A percentile compares a stretch with the other conserved stretches of the same genome.
Conservation (phyloP, 345 rosid species). For the Toxicodendron radicans region DNA sequence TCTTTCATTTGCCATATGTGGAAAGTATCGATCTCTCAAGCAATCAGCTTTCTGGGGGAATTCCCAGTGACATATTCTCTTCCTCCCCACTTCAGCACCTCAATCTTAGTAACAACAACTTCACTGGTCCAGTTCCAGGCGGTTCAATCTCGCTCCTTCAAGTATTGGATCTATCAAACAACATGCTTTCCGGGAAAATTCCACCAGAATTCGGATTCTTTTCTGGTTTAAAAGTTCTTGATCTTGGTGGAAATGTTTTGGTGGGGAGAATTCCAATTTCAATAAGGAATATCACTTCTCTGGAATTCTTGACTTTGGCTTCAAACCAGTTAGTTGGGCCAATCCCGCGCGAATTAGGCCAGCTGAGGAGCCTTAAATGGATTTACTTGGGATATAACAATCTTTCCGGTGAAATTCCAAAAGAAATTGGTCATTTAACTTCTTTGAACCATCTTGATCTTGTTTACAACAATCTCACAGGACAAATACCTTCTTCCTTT, state of each 20-base stretch:
- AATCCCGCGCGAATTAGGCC: conserved; percentile 53
- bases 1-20: conserved; percentile 55
- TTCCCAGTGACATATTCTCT: conserved; percentile 51
- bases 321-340: conserved; percentile 72
- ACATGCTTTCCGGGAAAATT: conserved; percentile 68
- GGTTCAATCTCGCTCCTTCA: conserved; percentile 43
- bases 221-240: conserved; percentile 53
- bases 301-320: conserved; percentile 70
- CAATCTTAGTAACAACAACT: conserved; percentile 84
- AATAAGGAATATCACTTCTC: conserved; percentile 44
- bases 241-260: conserved; percentile 82
- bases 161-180: conserved; percentile 76
- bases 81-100: conserved; percentile 57
- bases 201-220: conserved; percentile 52
- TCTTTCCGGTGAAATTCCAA: conserved; percentile 73
- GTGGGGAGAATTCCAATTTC: conserved; percentile 57
- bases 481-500: conserved; percentile 61
- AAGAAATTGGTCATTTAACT: conserved; percentile 53
- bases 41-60: conserved; percentile 60
- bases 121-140: conserved; percentile 60
- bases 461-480: conserved; percentile 84
- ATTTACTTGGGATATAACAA: conserved; percentile 89
- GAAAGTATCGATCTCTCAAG: conserved; percentile 59
- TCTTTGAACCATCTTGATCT: conserved; percentile 74
- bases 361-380: conserved; percentile 64